phyloP scores from a whole-genome alignment of 2,329 filamentous ascomycete species.

The Aureobasidium zeae region DNA sequence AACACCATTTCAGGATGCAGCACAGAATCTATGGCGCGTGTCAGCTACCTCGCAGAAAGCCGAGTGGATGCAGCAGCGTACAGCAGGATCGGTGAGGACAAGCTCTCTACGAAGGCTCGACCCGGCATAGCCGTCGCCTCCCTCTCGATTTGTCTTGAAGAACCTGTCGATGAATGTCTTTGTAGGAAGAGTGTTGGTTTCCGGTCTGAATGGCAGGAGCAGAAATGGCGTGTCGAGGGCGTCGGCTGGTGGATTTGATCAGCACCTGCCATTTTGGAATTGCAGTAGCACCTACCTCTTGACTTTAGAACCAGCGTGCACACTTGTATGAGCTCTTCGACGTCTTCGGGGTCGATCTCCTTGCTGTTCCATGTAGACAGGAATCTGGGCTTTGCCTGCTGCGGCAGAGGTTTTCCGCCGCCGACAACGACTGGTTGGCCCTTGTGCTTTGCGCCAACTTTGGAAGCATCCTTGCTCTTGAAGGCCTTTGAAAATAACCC shows the following conservation, averaged over 20 bases:
- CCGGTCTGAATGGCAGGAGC: constrained; percentile 86
- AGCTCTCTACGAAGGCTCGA: constrained; percentile 73
- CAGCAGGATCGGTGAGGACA: constrained; percentile 87
- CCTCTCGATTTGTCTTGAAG: constrained; percentile 61
- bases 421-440: constrained; percentile 42
- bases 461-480: constrained; percentile 63
- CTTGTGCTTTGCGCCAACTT: constrained; percentile 50
- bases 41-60: too few relatives aligned
- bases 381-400: constrained; percentile 71
- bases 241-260: constrained; percentile 33
- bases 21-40: constrained; percentile 63
- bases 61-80: constrained; percentile 41
- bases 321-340: constrained; percentile 73
- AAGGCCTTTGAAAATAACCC: constrained; percentile 54
- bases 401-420: constrained; percentile 43
- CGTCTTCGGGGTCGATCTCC: constrained; percentile 77
- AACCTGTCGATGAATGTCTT: constrained; percentile 89
- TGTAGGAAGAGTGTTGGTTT: constrained; percentile 82
- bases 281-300: constrained; percentile 73
- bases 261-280: not conserved
- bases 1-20: constrained; percentile 96
- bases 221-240: constrained; percentile 87
- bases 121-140: constrained; percentile 50
- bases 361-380: constrained; percentile 76
- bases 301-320: constrained; percentile 90